These are phyloP conservation scores for Backusella parvicylindrica DNA, from an alignment of 192 early-diverging fungal species.

Conservation along the genomic window DNA sequence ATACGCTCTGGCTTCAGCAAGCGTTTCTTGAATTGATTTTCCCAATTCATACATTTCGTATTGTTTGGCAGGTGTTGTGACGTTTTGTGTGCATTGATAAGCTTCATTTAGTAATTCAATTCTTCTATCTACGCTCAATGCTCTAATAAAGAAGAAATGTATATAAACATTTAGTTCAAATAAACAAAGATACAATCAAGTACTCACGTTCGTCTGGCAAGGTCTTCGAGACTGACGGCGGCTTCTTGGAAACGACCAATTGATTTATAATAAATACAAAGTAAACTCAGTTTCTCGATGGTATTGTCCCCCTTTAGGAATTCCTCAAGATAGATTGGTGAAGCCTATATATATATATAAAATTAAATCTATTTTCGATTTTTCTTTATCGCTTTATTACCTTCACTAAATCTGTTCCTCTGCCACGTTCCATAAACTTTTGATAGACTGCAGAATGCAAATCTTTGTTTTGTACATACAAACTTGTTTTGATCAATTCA, in stretches of 20 bases:
- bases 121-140: not conserved
- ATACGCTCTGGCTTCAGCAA: not conserved
- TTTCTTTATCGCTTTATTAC: not conserved
- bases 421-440: not conserved
- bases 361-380: too few relatives aligned
- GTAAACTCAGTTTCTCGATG: not conserved
- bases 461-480: not conserved
- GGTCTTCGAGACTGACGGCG: not conserved
- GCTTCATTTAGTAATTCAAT: not conserved
- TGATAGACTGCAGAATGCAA: not conserved
- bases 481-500: not conserved
- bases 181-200: too few relatives aligned
- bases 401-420: not conserved
- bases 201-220: not conserved
- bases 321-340: not conserved
- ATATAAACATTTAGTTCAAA: not conserved
- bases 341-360: not conserved
- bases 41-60: conserved; percentile 1
- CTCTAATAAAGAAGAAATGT: too few relatives aligned
- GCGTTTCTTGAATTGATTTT: not conserved
- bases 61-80: not conserved
- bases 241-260: conserved; percentile 3
- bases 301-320: not conserved
- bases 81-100: not conserved
- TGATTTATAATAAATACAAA: not conserved